phyloP scores from a whole-genome alignment of 2,329 filamentous ascomycete genomes.

The Chrysoporthe cubensis region DNA sequence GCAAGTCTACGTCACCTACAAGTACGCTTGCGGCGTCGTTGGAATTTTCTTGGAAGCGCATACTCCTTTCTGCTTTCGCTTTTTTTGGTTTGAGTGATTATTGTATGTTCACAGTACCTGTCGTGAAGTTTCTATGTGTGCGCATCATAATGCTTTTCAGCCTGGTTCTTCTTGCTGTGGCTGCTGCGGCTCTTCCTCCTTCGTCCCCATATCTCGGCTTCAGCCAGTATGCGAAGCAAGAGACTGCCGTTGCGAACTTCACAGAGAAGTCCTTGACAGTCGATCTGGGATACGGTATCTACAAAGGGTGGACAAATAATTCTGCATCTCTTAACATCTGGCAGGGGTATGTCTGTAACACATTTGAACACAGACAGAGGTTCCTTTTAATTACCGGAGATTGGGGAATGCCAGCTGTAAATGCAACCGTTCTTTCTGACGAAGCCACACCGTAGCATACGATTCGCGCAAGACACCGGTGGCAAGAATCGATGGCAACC shows the following conservation, averaged over 20 bases:
- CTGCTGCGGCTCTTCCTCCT: background rate
- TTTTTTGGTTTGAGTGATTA: background rate
- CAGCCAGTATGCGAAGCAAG: background rate
- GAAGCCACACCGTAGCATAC: background rate
- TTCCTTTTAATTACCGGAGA: background rate
- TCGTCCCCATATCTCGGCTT: background rate
- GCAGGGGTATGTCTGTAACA: conserved; percentile 4
- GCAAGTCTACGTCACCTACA: background rate
- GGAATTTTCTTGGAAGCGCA: background rate
- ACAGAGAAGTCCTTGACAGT: background rate
- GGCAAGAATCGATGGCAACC: conserved; percentile 1
- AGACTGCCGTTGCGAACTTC: background rate
- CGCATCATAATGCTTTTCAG: background rate
- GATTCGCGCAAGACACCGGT: background rate
- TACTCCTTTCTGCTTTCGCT: background rate
- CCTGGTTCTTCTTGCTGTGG: background rate
- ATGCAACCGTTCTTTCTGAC: background rate
- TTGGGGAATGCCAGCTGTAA: no score
- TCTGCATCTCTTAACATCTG: background rate
- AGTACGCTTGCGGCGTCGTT: background rate
- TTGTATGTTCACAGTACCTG: background rate
- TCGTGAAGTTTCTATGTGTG: background rate
- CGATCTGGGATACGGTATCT: background rate
- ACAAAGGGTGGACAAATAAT: conserved; percentile 1
- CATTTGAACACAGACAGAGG: background rate